Percentiles rank a stretch among this genome's conserved stretches.
phyloP scores from a whole-genome alignment of 2,329 filamentous ascomycete genomes.

The Phoma sp. region DNA sequence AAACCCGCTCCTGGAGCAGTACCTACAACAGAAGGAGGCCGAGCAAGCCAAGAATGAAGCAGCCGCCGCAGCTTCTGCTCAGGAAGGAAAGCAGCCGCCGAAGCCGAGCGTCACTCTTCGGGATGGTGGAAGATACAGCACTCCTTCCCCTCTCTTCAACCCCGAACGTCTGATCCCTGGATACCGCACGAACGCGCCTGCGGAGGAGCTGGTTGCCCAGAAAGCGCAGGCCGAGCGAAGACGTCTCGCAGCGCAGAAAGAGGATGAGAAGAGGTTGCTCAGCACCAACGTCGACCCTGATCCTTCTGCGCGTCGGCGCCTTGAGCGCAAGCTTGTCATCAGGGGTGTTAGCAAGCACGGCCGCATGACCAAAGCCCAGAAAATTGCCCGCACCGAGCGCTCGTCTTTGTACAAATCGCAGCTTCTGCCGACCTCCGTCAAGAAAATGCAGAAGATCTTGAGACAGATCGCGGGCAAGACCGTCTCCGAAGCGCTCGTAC shows the following conservation, averaged over 20 bases:
- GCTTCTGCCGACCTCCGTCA: conserved; percentile 81
- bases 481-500: conserved; percentile 89
- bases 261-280: conserved; percentile 60
- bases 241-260: conserved; percentile 12
- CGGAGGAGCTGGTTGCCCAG: conserved; percentile 21
- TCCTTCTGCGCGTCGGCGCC: conserved; percentile 72
- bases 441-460: conserved; percentile 87
- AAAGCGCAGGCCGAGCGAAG: conserved; percentile 18
- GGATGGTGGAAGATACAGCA: conserved; percentile 25
- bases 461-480: conserved; percentile 91
- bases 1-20: conserved; percentile 69
- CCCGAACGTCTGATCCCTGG: conserved; percentile 35
- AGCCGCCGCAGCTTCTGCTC: too few relatives aligned
- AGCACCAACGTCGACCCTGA: conserved; percentile 71
- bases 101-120: conserved; percentile 7
- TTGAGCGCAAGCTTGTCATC: conserved; percentile 84
- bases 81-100: background rate
- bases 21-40: conserved; percentile 38
- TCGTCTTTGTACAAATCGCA: conserved; percentile 67
- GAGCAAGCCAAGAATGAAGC: conserved; percentile 1
- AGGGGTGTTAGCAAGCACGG: conserved; percentile 73
- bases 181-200: conserved; percentile 25
- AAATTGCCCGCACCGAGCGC: conserved; percentile 70
- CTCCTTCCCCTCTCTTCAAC: conserved; percentile 32
- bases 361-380: conserved; percentile 68